A percentile compares a stretch with the other conserved stretches of the same genome.
These are phyloP conservation scores for Aaosphaeria pasadenensis DNA, from an alignment of 2,329 filamentous ascomycete genomes.

Conservation along the genomic window DNA sequence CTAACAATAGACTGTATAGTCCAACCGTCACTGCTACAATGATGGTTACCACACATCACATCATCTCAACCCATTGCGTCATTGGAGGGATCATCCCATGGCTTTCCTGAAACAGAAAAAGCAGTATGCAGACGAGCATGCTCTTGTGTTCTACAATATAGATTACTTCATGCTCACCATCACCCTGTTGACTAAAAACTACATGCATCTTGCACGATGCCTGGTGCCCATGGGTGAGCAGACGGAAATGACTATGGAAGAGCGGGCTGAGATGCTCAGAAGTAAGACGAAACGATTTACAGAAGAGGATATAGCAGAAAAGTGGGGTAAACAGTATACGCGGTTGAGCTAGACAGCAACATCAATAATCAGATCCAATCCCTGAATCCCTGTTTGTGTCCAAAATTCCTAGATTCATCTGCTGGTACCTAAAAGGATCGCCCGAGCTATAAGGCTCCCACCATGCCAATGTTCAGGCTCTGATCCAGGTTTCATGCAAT, in stretches of 20 bases:
- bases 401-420: no score
- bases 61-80: constrained; percentile 72
- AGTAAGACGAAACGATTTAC: constrained; percentile 64
- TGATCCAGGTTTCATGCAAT: no score
- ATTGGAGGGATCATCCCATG: constrained; percentile 78
- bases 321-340: constrained; percentile 48
- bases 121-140: constrained; percentile 63
- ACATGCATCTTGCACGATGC: constrained; percentile 64
- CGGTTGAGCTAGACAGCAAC: no score
- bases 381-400: no score
- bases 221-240: constrained; percentile 74
- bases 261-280: constrained; percentile 61
- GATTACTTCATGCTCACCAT: constrained; percentile 77
- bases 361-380: no score
- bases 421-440: no score
- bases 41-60: constrained; percentile 82
- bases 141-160: constrained; percentile 76
- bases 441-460: no score
- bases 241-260: constrained; percentile 61
- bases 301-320: constrained; percentile 61
- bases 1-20: constrained; percentile 45
- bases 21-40: constrained; percentile 79
- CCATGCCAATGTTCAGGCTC: no score
- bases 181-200: constrained; percentile 67
- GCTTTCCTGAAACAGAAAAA: constrained; percentile 69